Conservation (phyloP, 192 early-diverging fungal species). For the Coemansia sp. region DNA sequence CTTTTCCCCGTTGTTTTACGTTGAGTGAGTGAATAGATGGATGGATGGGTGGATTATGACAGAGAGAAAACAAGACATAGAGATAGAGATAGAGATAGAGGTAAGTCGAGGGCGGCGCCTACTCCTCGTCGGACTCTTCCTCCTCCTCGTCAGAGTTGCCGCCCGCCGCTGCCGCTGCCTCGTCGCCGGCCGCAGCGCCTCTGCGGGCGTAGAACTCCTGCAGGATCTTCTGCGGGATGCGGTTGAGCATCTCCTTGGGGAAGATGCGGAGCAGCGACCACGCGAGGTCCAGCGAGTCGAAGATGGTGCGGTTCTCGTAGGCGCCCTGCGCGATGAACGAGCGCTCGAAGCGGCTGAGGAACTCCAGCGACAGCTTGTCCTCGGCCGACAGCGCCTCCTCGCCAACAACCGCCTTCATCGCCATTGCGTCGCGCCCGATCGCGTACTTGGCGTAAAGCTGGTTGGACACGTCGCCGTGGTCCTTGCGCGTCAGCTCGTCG, state of each 20-base stretch:
- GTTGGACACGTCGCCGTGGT: constrained; percentile 99
- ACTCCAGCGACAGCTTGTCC: constrained; percentile 96
- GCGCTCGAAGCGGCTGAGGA: constrained; percentile 99
- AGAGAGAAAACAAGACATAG: constrained; percentile 6
- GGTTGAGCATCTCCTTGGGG: constrained; percentile 99
- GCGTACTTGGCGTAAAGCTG: constrained; percentile 99
- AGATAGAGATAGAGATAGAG: too few relatives aligned
- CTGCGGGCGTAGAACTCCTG: constrained; percentile 90
- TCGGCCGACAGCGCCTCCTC: constrained; percentile 98
- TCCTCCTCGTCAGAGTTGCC: constrained; percentile 16
- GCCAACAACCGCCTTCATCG: constrained; percentile 99
- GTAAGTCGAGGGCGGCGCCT: constrained; percentile 1
- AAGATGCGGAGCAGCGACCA: constrained; percentile 99
- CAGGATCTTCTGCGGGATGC: constrained; percentile 94
- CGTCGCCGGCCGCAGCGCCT: constrained; percentile 12
- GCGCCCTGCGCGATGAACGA: constrained; percentile 95
- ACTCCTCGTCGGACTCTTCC: constrained; percentile 42
- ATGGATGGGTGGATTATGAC: neutral
- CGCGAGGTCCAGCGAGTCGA: constrained; percentile 95
- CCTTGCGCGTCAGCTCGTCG: constrained; percentile 95
- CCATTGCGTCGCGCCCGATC: constrained; percentile 96
- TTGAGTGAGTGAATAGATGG: too few relatives aligned
- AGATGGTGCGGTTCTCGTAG: constrained; percentile 96
- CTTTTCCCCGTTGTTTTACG: neutral
- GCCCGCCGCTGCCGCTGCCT: constrained; percentile 5